A percentile compares a stretch with the other conserved stretches of the same genome.
phyloP scores from a whole-genome alignment of 1,284 basidiomycete species.

The Coniophora puteana region DNA sequence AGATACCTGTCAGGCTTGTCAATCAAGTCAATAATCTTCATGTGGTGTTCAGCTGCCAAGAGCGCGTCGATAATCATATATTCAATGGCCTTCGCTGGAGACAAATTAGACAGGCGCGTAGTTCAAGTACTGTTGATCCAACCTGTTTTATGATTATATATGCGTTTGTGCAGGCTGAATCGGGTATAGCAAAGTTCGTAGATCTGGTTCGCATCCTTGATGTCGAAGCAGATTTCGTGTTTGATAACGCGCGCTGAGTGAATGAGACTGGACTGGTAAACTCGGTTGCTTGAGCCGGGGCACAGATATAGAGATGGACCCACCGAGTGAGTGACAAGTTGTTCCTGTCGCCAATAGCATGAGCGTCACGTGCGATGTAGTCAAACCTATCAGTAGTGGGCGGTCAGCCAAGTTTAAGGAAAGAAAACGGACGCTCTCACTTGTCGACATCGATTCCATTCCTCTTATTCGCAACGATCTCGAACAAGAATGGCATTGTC shows the following conservation, averaged over 20 bases:
- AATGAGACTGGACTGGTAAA: slow-evolving; percentile 66
- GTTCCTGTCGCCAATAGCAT: slow-evolving; percentile 62
- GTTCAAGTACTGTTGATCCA: slow-evolving; percentile 20
- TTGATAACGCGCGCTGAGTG: slow-evolving; percentile 70
- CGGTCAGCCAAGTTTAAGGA: background rate
- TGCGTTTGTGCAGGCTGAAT: slow-evolving; percentile 71
- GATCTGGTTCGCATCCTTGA: slow-evolving; percentile 73
- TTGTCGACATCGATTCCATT: slow-evolving; percentile 84
- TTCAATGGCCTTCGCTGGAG: slow-evolving; percentile 67
- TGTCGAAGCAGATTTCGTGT: slow-evolving; percentile 70
- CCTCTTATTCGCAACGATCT: slow-evolving; percentile 74
- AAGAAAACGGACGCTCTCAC: slow-evolving; percentile 31
- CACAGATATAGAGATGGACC: slow-evolving; percentile 9
- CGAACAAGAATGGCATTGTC: slow-evolving; percentile 47
- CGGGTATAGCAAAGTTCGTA: slow-evolving; percentile 70
- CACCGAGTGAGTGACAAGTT: slow-evolving; percentile 52
- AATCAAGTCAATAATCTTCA: slow-evolving; percentile 59
- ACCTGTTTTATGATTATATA: slow-evolving; percentile 79
- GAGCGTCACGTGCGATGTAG: slow-evolving; percentile 71
- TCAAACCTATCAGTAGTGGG: slow-evolving; percentile 52
- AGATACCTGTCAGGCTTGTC: slow-evolving; percentile 55
- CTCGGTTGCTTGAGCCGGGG: too few species aligned
- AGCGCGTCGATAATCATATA: slow-evolving; percentile 78
- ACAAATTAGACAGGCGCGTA: too few species aligned
- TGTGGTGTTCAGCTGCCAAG: slow-evolving; percentile 54